Base-by-base conservation (phyloP, 345 rosid species). In the Mangifera indica region DNA sequence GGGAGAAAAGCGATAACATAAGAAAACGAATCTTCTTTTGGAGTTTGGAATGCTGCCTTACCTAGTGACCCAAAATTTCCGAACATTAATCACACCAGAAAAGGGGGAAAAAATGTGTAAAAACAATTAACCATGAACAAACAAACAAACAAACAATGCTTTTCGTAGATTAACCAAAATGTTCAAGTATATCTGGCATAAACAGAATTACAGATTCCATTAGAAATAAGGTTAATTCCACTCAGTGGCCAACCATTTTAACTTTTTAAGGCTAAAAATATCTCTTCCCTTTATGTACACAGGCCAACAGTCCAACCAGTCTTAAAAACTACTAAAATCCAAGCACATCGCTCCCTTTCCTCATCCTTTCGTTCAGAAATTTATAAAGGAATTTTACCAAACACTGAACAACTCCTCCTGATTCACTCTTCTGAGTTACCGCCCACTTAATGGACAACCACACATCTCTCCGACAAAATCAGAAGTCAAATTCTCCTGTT, bases 401-500 rank as follows among this genome's bases (percentile, higher is more conserved):
- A 79, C 74, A 81, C 24, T 74, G 69, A 69, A 64, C 67, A 55
- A 56, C 64, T 49, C n/a, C 66, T 59, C 66, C 67, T 24, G 54
- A 54, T 40, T 49, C 42, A 59, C 66, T 49, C 73, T 58, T 45
- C 75, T 32, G 45, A 70, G 67, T 67, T 58, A 76, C 26, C 57
- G 24, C 60, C 74, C 63, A 29, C 66, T 56, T 55, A 64, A 66
- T 66, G 70, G 61, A 67, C 34, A 56, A 61, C 26, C 54, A 44
- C 44, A 65, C 58, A 68, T 57, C 48, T 49, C 57, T 51, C 72
- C 46, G 61, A 72, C 77, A 66, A 75, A n/a, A 84, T 92, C 87
- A 94, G 86, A 94, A 94, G 42, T 94, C 93, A 51, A 94, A 94
- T 79, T 94, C 98, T 61, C 98, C 98, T 15, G 85, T 79, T 63